phyloP scores from a whole-genome alignment of 73 alveolate species.

The Paramecium octaurelia region DNA sequence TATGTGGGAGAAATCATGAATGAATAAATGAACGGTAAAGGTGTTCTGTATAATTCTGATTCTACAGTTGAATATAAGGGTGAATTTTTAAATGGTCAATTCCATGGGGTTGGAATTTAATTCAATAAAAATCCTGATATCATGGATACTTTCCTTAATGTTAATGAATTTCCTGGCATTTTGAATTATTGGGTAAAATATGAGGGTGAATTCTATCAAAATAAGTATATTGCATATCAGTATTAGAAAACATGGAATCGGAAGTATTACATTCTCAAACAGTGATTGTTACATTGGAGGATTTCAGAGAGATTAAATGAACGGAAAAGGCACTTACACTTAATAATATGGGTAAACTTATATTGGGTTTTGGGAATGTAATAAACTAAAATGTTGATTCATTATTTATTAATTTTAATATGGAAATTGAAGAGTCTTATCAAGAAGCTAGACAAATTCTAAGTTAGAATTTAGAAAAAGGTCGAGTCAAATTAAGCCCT shows the following conservation, averaged over 20 bases:
- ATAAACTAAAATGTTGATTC: neutral
- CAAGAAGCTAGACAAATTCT: neutral
- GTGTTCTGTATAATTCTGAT: neutral
- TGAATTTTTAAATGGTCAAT: neutral
- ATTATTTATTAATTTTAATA: neutral
- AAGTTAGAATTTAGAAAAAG: neutral
- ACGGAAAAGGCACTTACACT: conserved; percentile 6
- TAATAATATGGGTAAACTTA: neutral
- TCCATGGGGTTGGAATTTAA: neutral
- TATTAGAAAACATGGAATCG: neutral
- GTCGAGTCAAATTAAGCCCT: neutral
- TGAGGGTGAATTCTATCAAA: conserved; percentile 25
- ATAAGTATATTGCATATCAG: neutral
- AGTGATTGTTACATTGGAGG: neutral
- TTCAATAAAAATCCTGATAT: neutral
- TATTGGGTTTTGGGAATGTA: neutral
- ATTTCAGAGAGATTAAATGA: neutral
- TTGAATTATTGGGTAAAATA: conserved; percentile 16
- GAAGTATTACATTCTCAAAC: neutral
- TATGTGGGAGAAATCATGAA: neutral
- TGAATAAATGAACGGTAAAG: conserved; percentile 12
- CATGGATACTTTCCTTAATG: neutral
- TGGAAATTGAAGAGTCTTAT: neutral
- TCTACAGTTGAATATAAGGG: neutral
- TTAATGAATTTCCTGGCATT: neutral